A percentile compares a stretch with the other conserved stretches of the same genome.
Evolutionary conservation across 2,329 filamentous ascomycete genomes (phyloP).

Genomic region (Fusarium sp.): DNA sequence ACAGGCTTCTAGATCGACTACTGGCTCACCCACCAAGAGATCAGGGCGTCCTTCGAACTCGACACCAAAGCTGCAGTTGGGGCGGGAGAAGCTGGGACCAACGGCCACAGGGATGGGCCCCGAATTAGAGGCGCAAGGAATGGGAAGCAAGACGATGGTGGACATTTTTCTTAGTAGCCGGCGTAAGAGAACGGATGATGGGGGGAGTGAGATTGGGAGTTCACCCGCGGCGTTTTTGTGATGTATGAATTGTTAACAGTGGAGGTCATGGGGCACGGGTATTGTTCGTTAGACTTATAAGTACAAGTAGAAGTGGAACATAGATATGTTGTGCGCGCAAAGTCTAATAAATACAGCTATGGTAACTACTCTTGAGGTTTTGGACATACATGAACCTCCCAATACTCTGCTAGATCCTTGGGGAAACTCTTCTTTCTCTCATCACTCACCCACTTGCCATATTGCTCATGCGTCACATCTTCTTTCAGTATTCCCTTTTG

Average conservation of each 20-base stretch:
- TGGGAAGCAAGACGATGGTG: slow-evolving; percentile 61
- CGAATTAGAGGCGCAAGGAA: slow-evolving; percentile 46
- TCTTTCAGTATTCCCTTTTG: slow-evolving; percentile 59
- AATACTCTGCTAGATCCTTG: slow-evolving; percentile 48
- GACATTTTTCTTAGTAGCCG: slow-evolving; percentile 62
- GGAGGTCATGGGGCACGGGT: not conserved
- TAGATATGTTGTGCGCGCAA: not conserved
- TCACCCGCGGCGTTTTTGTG: slow-evolving; percentile 47
- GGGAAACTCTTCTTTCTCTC: slow-evolving; percentile 46
- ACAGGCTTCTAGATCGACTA: slow-evolving; percentile 19
- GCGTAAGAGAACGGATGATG: slow-evolving; percentile 52
- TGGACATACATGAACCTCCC: slow-evolving; percentile 53
- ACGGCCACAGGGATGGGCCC: not conserved
- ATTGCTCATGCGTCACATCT: slow-evolving; percentile 54
- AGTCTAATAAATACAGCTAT: not conserved
- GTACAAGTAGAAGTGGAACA: slow-evolving; percentile 13
- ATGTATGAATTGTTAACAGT: slow-evolving; percentile 2
- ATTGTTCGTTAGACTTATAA: slow-evolving; percentile 19
- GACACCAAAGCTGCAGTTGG: slow-evolving; percentile 1
- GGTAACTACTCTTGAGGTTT: too few species aligned
- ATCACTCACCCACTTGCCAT: slow-evolving; percentile 52
- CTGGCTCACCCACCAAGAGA: slow-evolving; percentile 12
- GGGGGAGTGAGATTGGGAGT: slow-evolving; percentile 40
- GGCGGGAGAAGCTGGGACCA: slow-evolving; percentile 24
- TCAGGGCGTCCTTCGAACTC: slow-evolving; percentile 9